Evolutionary conservation across 2,329 filamentous ascomycete species (phyloP), one percentile per base, ranked within the genome.

Genomic region (Diaporthe sp.): DNA sequence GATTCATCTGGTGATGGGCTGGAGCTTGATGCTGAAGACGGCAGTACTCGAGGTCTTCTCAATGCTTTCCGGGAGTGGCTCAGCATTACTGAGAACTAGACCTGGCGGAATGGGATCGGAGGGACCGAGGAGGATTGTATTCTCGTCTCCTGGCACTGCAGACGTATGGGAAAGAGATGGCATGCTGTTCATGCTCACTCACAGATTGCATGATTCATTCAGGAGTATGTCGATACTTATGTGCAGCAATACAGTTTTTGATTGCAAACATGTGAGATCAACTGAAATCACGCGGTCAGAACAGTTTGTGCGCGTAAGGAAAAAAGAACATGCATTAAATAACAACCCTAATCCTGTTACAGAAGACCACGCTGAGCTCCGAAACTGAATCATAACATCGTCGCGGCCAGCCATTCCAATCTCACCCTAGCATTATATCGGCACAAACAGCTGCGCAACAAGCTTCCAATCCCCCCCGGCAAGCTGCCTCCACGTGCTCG

Each of bases 401-500:
- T 53, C 31, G 44, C 42, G 17, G 28, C 44, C 62, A 37, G 22
- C 22, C 44, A 25, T 15, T 8, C 22, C 19, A 13, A 3, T 34
- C 62, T 7, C 12, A 6, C 22, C 44, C 2, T 0, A 8, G 15
- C 53, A 8, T 42, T n/a, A 73, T 13, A 73, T 72, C 4, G 74
- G 74, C n/a, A 75, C 74, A 15, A 72, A 68, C 25, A 55, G 10
- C 71, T 76, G 74, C 71, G 55, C 44, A 39, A 65, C 73, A 13
- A 76, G 39, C 42, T 70, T 76, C 74, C 71, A 76, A 17, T 67
- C 71, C 2, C 74, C 74, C 12, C 74, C 58, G 13, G 74, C 59
- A 10, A 59, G 71, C 46, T 76, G 74, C 55, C 70, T 74, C 74
- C 74, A 76, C 28, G 71, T 76, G 49, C 74, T 74, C 34, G 74